Base-by-base conservation (phyloP, 108 stramenopile species). In the Conticribra weissflogii region DNA sequence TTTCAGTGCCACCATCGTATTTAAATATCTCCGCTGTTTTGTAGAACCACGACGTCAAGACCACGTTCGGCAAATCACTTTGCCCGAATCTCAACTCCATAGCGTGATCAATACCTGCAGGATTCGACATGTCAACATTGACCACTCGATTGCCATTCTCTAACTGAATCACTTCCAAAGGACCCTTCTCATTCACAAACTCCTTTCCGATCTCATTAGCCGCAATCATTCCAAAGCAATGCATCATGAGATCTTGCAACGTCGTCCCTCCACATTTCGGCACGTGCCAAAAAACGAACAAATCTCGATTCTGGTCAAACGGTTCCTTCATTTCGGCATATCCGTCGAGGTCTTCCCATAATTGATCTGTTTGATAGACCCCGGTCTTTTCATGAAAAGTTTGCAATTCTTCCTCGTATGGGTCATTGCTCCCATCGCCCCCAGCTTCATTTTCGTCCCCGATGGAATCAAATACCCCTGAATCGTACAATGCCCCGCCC, bases 61-160 rank as follows among this genome's bases (percentile, higher is more conserved):
- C 63, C 21, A 80, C 81, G 56, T 85, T 56, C 14, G 80, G 67
- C 21, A 80, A 41, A 41, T 74, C 78, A 57, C 66, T 69, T 28
- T 53, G 17, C 2, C 59, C 79, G 19, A 85, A 74, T 41, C 80
- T 76, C 41, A 76, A 45, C 14, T 76, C 63, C 31, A 64, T 63
- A 30, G 84, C 81, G 63, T 69, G 52, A 36, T 54, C 18, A 17
- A 85, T 74, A 3, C 84, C 84, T 21, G n/a, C 49, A 1, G 53
- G 59, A 28, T 59, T 78, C 5, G 70, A 50, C 33, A 81, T 63
- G 32, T 85, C 78, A 5, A 85, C 84, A 68, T 85, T 85, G 54
- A 82, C 81, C 31, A 69, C 68, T 1, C 76, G 67, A 55, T 68
- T 77, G 4, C 76, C 76, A 52, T 77, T 68, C 3, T 77, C 68